These are phyloP conservation scores for Triglochin maritima DNA, from an alignment of 106 monocot genomes.

Conservation along the genomic window DNA sequence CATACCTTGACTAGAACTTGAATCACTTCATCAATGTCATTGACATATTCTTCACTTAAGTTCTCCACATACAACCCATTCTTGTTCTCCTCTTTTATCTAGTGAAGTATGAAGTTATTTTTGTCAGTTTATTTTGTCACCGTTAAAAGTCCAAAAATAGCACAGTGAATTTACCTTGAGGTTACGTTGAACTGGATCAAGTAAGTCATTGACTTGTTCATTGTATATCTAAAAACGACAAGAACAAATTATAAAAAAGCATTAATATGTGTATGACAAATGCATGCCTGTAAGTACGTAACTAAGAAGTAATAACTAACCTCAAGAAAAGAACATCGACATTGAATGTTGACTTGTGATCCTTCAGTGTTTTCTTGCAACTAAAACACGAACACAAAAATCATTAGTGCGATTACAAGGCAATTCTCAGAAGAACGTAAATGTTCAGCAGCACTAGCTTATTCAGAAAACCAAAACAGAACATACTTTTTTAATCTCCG, in stretches of 20 bases:
- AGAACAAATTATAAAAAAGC: not conserved
- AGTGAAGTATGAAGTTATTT: not conserved
- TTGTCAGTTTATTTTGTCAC: not conserved
- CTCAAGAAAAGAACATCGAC: conserved; percentile 93
- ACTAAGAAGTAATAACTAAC: conserved; percentile 21
- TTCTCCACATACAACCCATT: conserved; percentile 81
- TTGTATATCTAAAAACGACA: conserved; percentile 53
- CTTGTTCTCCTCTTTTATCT: conserved; percentile 64
- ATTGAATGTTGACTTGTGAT: conserved; percentile 49
- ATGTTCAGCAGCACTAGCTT: no score
- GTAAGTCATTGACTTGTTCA: conserved; percentile 69
- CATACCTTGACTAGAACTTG: conserved; percentile 75
- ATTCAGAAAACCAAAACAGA: no score
- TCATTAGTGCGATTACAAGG: not conserved
- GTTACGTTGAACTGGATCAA: conserved; percentile 72
- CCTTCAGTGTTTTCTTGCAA: conserved; percentile 33
- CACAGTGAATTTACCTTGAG: conserved; percentile 44
- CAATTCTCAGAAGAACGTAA: no score
- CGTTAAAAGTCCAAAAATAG: not conserved
- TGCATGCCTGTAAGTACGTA: not conserved
- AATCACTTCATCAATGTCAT: conserved; percentile 55
- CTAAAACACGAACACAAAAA: conserved; percentile 13
- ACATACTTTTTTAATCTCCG: conserved; percentile 61
- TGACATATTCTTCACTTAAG: conserved; percentile 76
- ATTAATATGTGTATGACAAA: not conserved